Evolutionary conservation across 169 alveolate genomes (phyloP).

Genomic region (Plasmodium vivax): DNA sequence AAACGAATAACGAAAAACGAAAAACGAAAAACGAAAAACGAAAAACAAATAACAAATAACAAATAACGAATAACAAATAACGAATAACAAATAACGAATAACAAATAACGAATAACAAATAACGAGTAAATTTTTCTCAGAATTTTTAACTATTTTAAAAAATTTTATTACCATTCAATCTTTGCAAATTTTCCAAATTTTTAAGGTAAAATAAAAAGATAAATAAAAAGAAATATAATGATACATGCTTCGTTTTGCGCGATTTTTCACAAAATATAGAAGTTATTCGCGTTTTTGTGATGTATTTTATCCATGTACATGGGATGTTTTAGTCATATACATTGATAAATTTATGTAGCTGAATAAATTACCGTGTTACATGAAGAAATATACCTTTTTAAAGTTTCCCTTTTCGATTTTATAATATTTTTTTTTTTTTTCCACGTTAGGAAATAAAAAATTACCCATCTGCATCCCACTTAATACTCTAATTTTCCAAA

Average conservation of each 20-base stretch:
- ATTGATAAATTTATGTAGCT: not conserved
- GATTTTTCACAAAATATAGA: not conserved
- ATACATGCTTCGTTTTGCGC: not conserved
- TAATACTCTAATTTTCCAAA: not conserved
- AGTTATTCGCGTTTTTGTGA: not conserved
- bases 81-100: not conserved
- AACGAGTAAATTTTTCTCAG: not conserved
- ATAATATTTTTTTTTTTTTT: not conserved
- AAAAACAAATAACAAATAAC: not conserved
- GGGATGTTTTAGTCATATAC: not conserved
- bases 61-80: not conserved
- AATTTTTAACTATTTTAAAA: not conserved
- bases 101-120: not conserved
- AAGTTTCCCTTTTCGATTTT: not conserved
- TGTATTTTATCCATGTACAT: not conserved
- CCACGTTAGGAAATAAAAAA: not conserved
- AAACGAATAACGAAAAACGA: no score
- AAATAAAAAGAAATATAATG: no score
- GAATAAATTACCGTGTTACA: not conserved
- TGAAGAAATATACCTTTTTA: not conserved
- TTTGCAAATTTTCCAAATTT: not conserved
- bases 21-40: no score
- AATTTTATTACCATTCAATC: not conserved
- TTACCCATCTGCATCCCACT: not conserved
- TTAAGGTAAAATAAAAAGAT: not conserved